Evolutionary conservation across 2,329 filamentous ascomycete genomes (phyloP), one percentile per base, ranked within the genome.

Genomic region (Dothiorella sarmentorum): DNA sequence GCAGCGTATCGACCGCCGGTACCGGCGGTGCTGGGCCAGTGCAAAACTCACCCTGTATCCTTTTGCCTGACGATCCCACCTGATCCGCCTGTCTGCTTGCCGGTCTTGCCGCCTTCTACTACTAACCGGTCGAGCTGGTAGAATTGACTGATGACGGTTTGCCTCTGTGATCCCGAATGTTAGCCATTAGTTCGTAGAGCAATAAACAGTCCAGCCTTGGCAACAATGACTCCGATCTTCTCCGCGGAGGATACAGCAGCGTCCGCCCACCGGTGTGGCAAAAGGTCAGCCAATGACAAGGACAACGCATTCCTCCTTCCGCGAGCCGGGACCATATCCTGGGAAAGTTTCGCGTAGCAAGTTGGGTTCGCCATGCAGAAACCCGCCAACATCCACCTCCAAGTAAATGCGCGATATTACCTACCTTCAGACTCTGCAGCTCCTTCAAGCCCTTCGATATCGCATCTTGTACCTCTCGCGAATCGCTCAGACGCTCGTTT

Each of bases 121-220:
- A 99, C 94, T 75, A 99, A 82, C 69, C 86, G 83, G 71, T 97
- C 92, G 62, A 95, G 75, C 76, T 97, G 89, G 78, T 90, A 97
- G 77, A 97, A 97, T 72, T 96, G 90, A 71, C 91, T 95, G 69
- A 99, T 85, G 52, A 94, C 83, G 10, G 93, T 95, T 88, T 97
- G 94, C 72, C 94, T 87, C 94, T 97, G 78, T 67, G 26, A 18
- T 6, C 13, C 3, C 27, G 2, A 22, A 4, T n/a, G 24, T 58
- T 15, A 58, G 55, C 31, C n/a, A 22, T 11, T 20, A n/a, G 44
- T 31, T 18, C 24, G 22, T 10, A 2, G 33, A 18, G 2, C 6
- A 10, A 17, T 24, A 26, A 15, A 37, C 7, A 4, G 3, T 24
- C 15, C 9, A 10, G 40, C 20, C 5, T 43, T 7, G 40, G 13